phyloP scores from a whole-genome alignment of 2,329 filamentous ascomycete genomes.

The Epichloe gansuensis region DNA sequence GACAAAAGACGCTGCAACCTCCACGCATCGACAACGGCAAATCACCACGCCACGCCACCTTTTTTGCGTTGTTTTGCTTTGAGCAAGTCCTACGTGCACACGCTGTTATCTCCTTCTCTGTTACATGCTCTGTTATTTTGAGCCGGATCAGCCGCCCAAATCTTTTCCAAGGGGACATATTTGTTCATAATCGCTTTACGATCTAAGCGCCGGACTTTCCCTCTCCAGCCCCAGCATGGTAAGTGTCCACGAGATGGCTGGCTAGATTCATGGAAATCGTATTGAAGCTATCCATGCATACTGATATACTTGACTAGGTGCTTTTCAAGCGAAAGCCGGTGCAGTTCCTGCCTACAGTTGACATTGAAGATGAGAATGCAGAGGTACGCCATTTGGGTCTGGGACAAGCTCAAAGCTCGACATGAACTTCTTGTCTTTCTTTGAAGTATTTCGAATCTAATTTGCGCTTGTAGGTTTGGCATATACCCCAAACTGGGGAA shows the following conservation, averaged over 20 bases:
- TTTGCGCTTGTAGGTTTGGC: slow-evolving; percentile 59
- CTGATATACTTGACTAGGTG: slow-evolving; percentile 44
- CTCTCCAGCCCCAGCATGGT: slow-evolving; percentile 6
- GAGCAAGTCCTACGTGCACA: background rate
- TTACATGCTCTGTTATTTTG: background rate
- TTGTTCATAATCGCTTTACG: slow-evolving; percentile 1
- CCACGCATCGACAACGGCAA: slow-evolving; percentile 2
- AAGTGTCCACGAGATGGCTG: background rate
- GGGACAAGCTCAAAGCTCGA: slow-evolving; percentile 1
- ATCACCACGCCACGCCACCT: slow-evolving; percentile 1
- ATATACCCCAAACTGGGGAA: slow-evolving; percentile 81
- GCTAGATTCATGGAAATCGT: background rate
- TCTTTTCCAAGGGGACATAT: background rate
- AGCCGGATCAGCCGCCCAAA: background rate
- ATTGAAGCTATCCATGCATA: background rate
- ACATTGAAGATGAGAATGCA: slow-evolving; percentile 64
- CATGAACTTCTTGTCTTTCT: background rate
- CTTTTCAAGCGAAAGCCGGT: slow-evolving; percentile 94
- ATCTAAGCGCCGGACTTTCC: background rate
- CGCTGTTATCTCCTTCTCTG: background rate
- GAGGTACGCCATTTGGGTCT: slow-evolving; percentile 48
- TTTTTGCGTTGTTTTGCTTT: background rate
- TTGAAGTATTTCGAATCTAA: background rate
- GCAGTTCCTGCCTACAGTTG: slow-evolving; percentile 59
- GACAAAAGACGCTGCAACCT: slow-evolving; percentile 6